phyloP scores from a whole-genome alignment of 257 asterid species.

The Solanum chaucha region DNA sequence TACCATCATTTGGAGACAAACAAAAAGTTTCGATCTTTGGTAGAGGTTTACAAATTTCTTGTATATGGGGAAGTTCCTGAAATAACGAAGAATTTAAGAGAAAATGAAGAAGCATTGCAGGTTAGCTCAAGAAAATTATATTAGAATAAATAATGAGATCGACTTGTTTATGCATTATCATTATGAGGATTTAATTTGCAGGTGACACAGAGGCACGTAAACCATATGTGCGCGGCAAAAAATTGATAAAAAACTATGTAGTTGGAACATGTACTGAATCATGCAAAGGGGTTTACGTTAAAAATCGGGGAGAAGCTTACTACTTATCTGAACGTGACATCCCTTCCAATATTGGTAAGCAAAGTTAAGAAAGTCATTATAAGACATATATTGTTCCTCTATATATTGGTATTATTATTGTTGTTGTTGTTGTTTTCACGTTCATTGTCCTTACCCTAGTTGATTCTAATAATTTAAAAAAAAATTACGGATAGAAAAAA shows the following conservation, averaged over 20 bases:
- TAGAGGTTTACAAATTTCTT: neutral
- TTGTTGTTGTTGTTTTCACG: neutral
- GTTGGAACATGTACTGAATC: no score
- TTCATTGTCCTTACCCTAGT: neutral
- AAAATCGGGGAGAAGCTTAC: neutral
- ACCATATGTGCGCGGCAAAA: neutral
- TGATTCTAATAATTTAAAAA: no score
- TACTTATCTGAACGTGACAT: neutral
- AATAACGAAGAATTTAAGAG: neutral
- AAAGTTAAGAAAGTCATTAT: neutral
- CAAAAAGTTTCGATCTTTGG: no score
- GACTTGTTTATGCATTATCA: neutral
- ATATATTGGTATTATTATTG: no score
- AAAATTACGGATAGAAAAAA: no score
- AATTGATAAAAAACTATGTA: neutral
- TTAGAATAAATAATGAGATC: no score
- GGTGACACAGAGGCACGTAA: no score
- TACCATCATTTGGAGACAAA: no score
- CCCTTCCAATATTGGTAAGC: neutral
- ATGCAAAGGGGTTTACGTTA: no score
- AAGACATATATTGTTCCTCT: neutral
- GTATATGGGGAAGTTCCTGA: neutral
- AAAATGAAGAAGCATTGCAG: no score
- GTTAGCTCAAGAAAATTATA: no score
- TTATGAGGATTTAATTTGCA: neutral